Evolutionary conservation across 2,329 filamentous ascomycete genomes (phyloP).

Genomic region (Fusarium temperatum): DNA sequence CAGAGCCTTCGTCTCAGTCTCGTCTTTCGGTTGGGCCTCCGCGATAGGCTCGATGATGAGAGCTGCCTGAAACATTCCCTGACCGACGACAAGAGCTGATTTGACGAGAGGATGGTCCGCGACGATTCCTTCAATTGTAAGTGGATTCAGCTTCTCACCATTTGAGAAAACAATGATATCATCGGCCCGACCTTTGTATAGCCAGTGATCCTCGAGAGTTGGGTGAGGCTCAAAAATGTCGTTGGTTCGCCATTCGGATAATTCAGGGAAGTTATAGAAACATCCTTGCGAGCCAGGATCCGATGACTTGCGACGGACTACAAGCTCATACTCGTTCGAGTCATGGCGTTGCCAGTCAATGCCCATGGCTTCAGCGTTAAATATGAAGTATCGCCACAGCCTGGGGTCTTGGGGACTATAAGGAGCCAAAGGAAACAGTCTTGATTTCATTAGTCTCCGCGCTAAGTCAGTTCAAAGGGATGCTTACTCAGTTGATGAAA

Average conservation of each 20-base stretch:
- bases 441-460: background rate
- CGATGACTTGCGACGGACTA: background rate
- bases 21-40: background rate
- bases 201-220: background rate
- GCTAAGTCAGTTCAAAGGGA: rapidly evolving
- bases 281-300: background rate
- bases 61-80: background rate
- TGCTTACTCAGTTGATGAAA: constrained; percentile 5
- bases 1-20: rapidly evolving
- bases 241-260: background rate
- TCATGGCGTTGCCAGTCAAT: background rate
- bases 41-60: background rate
- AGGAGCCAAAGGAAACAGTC: background rate
- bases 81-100: background rate
- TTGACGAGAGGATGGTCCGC: background rate
- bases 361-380: background rate
- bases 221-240: constrained; percentile 3
- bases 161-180: background rate
- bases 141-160: background rate
- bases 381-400: constrained; percentile 5
- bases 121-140: background rate
- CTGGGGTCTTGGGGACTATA: background rate
- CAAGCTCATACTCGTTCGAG: background rate
- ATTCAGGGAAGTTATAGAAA: constrained; percentile 5
- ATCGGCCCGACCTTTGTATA: background rate